Base-by-base conservation (phyloP, 352 stramenopile species). In the Globisporangium cederbergense region DNA sequence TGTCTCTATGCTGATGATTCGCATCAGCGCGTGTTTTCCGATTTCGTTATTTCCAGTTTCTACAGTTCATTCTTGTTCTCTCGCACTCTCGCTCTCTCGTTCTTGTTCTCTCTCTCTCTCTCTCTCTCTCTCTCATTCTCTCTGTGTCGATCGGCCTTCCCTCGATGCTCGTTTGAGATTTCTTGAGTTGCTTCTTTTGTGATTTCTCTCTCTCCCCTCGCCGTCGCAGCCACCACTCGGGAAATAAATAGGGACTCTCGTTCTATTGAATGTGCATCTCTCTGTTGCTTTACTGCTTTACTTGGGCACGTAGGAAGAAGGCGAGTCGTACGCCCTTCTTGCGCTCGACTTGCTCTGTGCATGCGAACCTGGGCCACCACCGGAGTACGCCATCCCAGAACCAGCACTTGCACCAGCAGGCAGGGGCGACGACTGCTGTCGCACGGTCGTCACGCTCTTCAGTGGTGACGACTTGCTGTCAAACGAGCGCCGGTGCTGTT, bases 401-500 rank as follows among this genome's bases (percentile, higher is more conserved):
- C 22, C 18, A 16, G 7, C 40, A 3, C n/a, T 2, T 28, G 45
- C 45, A 28, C 11, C 22, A 57, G 32, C 57, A 43, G 60, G 43
- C 56, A 57, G 16, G 42, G 64, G 25, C 30, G 55, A 60, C 25
- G 64, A 54, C 4, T 53, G 65, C 34, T 61, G 66, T 16, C 57
- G 66, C 38, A 49, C 53, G 20, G 61, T 47, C 30, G 58, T 13
- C 58, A 45, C 10, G n/a, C n/a, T 32, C 30, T 68, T 68, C n/a
- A 60, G 66, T 32, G 60, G 60, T 34, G 64, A 58, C 6, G 55
- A 46, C 60, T 65, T 36, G 62, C 38, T 42, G 58, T 47, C 36
- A 52, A 42, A 57, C 38, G 59, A 65, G 20, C 59, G 47, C 5
- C 47, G 32, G 40, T 60, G 58, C 20, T 57, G 50, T 20, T 50